A percentile compares a stretch with the other conserved stretches of the same genome.
Evolutionary conservation across 202 grass and related monocot genomes (phyloP).

Genomic region (Bolboschoenoplectus hybrid): DNA sequence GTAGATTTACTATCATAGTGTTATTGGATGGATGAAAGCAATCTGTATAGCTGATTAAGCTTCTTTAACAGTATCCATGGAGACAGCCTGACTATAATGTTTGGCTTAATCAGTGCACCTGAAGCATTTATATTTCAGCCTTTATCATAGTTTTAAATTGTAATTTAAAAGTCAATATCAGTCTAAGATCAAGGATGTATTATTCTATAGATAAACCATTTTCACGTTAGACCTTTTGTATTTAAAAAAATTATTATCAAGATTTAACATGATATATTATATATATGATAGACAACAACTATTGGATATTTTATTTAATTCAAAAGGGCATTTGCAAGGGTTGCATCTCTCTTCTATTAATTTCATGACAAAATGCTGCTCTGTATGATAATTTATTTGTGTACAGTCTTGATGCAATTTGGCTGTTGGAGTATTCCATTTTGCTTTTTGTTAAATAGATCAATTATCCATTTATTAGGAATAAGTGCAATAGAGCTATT

Average conservation of each 20-base stretch:
- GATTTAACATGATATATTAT: not conserved
- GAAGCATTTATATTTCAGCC: not conserved
- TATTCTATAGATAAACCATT: not conserved
- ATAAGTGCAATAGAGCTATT: not conserved
- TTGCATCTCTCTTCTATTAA: not conserved
- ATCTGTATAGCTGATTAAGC: not conserved
- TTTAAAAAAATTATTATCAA: not conserved
- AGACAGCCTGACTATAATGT: slow-evolving; percentile 11
- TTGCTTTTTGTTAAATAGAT: not conserved
- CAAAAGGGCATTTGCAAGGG: not conserved
- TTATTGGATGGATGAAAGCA: not conserved
- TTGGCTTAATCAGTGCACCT: not conserved
- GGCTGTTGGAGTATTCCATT: not conserved
- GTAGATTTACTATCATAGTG: not conserved
- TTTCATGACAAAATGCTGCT: slow-evolving; percentile 11
- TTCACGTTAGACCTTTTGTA: not conserved
- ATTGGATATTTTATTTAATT: not conserved
- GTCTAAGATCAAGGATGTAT: not conserved
- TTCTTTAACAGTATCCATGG: not conserved
- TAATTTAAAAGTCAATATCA: not conserved
- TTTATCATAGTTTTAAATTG: not conserved
- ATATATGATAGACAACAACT: not conserved
- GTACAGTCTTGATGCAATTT: not conserved
- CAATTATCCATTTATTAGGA: slow-evolving; percentile 21
- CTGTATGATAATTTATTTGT: not conserved